Evolutionary conservation across 176 grass and related monocot species (phyloP), one percentile per base, ranked within the genome.

Genomic region (Otatea glauca): DNA sequence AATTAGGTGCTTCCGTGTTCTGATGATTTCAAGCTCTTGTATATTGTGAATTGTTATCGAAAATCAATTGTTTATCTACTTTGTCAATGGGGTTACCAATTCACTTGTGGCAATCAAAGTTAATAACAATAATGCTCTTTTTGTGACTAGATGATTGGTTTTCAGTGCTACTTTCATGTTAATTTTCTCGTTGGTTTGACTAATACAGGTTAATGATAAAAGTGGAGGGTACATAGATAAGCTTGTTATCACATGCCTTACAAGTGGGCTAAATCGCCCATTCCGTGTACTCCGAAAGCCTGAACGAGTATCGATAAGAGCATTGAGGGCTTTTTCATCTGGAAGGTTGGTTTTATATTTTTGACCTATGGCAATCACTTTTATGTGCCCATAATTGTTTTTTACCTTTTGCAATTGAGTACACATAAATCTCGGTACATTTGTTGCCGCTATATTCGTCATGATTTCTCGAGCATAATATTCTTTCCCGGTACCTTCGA

Each of bases 261-360:
- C 93, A 90, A 98, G 96, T 93, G 96, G 96, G 63, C 86, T 98
- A 81, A 98, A 98, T 95, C 89, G 92, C 42, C 20, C 91, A 77
- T 98, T 98, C 67, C 91, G 93, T 53, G 91, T 92, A 78, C 96
- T 95, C 51, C 93, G 93, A 89, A 98, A 98, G 88, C 96, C 91
- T 85, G 96, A 98, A 63, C 96, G 96, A 34, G 91, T 93, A 78
- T 87, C 96, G 45, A 98, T 98, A 81, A 93, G 93, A 88, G 96
- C 96, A 87, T 88, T 98, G 81, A 92, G 91, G 74, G 89, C 93
- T 82, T 98, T 93, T 85, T 95, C 96, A 77, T 98, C 96, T 79
- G 96, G 96, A 93, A 90, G 96, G 96, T 98, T 65, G 37, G 83
- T 75, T 77, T 68, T 74, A 32, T 86, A 9, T 66, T 70, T 89